Percentiles rank a stretch among this genome's conserved stretches.
Evolutionary conservation across 192 early-diverging fungal species (phyloP).

Genomic region (Coemansia sp.): DNA sequence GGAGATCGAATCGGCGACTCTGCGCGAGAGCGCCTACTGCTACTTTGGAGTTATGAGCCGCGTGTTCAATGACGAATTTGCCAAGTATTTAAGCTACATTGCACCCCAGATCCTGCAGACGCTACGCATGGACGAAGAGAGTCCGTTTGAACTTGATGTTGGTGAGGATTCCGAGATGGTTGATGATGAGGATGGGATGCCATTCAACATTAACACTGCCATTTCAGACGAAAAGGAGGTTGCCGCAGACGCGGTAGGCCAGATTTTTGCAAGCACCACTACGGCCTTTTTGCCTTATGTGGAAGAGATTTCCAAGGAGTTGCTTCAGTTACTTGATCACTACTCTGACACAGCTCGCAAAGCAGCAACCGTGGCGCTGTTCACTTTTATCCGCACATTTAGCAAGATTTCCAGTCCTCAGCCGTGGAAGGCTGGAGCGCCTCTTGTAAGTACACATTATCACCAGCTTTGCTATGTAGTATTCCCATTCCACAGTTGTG

Average conservation of each 20-base stretch:
- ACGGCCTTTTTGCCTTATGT: constrained; percentile 82
- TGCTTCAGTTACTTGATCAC: constrained; percentile 69
- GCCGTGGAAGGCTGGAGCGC: constrained; percentile 77
- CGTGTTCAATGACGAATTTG: constrained; percentile 81
- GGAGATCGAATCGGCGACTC: constrained; percentile 65
- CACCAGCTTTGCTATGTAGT: background rate
- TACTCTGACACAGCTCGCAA: constrained; percentile 82
- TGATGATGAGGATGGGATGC: constrained; percentile 59
- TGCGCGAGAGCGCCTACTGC: constrained; percentile 83
- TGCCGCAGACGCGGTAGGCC: constrained; percentile 83
- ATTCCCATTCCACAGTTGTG: background rate
- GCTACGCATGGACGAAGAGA: constrained; percentile 71
- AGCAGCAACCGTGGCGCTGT: constrained; percentile 67
- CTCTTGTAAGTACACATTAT: constrained; percentile 45
- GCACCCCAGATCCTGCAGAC: constrained; percentile 81
- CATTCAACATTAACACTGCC: constrained; percentile 69
- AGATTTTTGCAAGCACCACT: constrained; percentile 77
- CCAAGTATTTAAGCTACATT: constrained; percentile 68
- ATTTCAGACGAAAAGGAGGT: constrained; percentile 93
- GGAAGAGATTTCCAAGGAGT: constrained; percentile 65
- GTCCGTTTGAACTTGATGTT: constrained; percentile 23
- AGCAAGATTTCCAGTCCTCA: constrained; percentile 66
- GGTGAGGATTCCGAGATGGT: constrained; percentile 34
- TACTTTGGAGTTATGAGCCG: constrained; percentile 82
- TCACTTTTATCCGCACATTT: constrained; percentile 76